These are phyloP conservation scores for Colletotrichum eremochloae DNA, from an alignment of 2,329 filamentous ascomycete genomes.

Conservation along the genomic window DNA sequence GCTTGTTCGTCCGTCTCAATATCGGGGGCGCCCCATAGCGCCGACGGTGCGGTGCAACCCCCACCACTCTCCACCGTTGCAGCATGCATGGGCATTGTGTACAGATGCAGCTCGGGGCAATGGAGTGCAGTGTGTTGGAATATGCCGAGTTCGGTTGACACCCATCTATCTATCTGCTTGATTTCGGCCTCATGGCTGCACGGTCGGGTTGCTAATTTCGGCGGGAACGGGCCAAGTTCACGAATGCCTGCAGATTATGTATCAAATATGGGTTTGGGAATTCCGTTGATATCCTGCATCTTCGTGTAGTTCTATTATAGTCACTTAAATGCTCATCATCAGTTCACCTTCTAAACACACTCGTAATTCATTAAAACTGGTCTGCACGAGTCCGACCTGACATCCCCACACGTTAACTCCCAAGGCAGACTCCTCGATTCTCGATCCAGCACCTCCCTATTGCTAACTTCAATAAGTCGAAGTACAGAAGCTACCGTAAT, in stretches of 20 bases:
- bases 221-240: neutral
- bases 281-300: neutral
- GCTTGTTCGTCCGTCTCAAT: slow-evolving; percentile 17
- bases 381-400: no score
- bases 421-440: neutral
- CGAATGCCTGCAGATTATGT: neutral
- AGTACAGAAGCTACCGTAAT: neutral
- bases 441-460: neutral
- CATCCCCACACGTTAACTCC: neutral
- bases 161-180: neutral
- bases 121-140: neutral
- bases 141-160: slow-evolving; percentile 1
- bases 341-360: no score
- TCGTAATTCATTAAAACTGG: no score
- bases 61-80: neutral
- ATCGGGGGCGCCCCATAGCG: no score
- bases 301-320: neutral
- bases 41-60: no score
- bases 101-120: neutral
- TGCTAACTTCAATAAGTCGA: neutral
- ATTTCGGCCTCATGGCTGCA: neutral
- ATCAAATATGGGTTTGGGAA: neutral
- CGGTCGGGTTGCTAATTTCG: neutral
- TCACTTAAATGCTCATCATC: no score
- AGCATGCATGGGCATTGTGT: neutral